These are phyloP conservation scores for Cochlearia excelsa DNA, from an alignment of 345 rosid genomes.

Conservation along the genomic window DNA sequence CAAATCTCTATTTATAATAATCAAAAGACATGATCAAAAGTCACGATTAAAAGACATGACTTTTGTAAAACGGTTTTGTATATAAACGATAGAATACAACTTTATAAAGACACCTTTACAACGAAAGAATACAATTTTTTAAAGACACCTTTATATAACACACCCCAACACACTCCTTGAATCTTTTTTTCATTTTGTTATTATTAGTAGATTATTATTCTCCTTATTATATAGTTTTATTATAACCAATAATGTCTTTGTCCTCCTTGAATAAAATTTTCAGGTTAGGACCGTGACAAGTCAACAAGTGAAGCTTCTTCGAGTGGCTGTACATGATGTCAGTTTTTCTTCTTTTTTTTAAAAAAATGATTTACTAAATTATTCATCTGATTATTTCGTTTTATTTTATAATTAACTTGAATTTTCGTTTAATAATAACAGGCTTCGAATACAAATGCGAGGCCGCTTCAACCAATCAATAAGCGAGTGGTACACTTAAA, in stretches of 20 bases:
- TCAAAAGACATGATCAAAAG: too few relatives aligned
- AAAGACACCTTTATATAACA: too few relatives aligned
- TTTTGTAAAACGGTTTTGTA: too few relatives aligned
- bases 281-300: constrained; percentile 58
- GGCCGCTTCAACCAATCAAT: constrained; percentile 52
- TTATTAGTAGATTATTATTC: neutral
- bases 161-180: too few relatives aligned
- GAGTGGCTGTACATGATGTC: constrained; percentile 77
- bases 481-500: constrained; percentile 42
- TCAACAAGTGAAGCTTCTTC: constrained; percentile 57
- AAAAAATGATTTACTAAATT: too few relatives aligned
- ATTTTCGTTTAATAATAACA: constrained; percentile 20
- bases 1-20: too few relatives aligned
- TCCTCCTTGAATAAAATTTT: constrained; percentile 1
- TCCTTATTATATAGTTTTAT: neutral
- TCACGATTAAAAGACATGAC: too few relatives aligned
- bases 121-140: too few relatives aligned
- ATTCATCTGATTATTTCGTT: neutral
- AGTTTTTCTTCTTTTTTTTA: constrained; percentile 25
- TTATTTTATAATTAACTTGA: neutral
- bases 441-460: constrained; percentile 57
- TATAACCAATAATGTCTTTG: neutral
- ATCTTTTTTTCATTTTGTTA: too few relatives aligned
- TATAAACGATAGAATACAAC: too few relatives aligned
- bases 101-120: too few relatives aligned